Evolutionary conservation across 176 grass and related monocot genomes (phyloP), one percentile per base, ranked within the genome.

Genomic region (Oryza longistaminata): DNA sequence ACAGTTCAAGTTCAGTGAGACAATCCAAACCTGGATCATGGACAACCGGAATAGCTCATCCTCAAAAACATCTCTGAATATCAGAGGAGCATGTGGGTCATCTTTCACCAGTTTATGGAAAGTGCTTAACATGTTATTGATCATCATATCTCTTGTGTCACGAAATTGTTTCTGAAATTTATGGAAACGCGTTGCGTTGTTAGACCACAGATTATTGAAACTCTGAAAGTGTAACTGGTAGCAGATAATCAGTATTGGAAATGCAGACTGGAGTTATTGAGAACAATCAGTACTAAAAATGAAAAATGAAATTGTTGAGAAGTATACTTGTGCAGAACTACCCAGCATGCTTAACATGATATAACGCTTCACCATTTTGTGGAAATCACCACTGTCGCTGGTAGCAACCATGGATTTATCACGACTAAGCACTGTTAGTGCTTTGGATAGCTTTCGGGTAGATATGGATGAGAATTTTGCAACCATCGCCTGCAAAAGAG

Each of bases 321-420:
- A 15, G 5, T 64, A 22, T 83, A 95, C 96, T 91, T 95, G 96
- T 39, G 73, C 91, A 87, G 83, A 86, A 80, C 85, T 66, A 75
- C 96, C 89, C 58, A 98, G 77, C 74, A 93, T 76, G 71, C 81
- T 90, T 6, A 86, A 81, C 85, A 98, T 83, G 33, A 98, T 25
- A 58, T 88, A 93, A 49, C 96, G 91, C 83, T 95, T 98, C 34
- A 88, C 91, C 88, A 93, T 88, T 71, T 93, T 95, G 82, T 95
- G 93, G 75, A 98, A 98, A 29, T 98, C 89, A 11, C 74, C 91
- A 70, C 93, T 94, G 75, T 98, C 96, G 50, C 96, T 98, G 12
- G 35, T 92, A 50, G 96, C 93, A 79, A 95, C 93, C 88, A 98
- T 95, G 35, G 77, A 74, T 88, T 98, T 98, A 75, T 62, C 58